phyloP scores from a whole-genome alignment of 768 basidiomycete species.

The Brasilioporus rufonigricans region DNA sequence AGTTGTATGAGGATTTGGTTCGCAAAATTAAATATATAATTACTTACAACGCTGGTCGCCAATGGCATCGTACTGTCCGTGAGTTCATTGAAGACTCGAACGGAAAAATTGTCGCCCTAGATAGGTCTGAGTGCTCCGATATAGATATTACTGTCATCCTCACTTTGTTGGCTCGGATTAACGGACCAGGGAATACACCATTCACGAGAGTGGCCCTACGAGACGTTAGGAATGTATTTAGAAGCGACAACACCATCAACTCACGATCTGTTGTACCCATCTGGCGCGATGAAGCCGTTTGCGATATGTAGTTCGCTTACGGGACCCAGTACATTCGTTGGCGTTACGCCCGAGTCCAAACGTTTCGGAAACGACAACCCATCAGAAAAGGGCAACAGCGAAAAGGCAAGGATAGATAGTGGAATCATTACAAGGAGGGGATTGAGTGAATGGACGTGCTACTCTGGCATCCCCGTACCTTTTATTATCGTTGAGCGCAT shows the following conservation, averaged over 20 bases:
- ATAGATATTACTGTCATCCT: not conserved
- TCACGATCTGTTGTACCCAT: conserved; percentile 5
- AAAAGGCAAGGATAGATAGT: not conserved
- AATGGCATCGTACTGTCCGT: conserved; percentile 46
- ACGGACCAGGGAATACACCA: conserved; percentile 37
- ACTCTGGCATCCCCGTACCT: not conserved
- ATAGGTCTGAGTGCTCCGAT: not conserved
- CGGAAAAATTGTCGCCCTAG: not conserved
- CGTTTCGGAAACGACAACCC: not conserved
- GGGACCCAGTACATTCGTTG: not conserved
- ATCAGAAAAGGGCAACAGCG: not conserved
- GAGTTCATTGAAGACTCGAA: not conserved
- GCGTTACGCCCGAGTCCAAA: not conserved
- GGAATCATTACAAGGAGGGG: not conserved
- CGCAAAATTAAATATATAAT: conserved; percentile 11
- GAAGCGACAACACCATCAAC: not conserved
- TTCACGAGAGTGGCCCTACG: not conserved
- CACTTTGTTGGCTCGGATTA: conserved; percentile 40
- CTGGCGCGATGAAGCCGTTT: not conserved
- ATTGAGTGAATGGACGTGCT: not conserved
- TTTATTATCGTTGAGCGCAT: not conserved
- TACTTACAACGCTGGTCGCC: conserved; percentile 37
- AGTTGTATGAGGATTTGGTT: conserved; percentile 4
- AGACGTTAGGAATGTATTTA: not conserved
- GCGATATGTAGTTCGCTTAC: not conserved